phyloP scores from a whole-genome alignment of 768 basidiomycete genomes.

The Glaciozyma martinii region DNA sequence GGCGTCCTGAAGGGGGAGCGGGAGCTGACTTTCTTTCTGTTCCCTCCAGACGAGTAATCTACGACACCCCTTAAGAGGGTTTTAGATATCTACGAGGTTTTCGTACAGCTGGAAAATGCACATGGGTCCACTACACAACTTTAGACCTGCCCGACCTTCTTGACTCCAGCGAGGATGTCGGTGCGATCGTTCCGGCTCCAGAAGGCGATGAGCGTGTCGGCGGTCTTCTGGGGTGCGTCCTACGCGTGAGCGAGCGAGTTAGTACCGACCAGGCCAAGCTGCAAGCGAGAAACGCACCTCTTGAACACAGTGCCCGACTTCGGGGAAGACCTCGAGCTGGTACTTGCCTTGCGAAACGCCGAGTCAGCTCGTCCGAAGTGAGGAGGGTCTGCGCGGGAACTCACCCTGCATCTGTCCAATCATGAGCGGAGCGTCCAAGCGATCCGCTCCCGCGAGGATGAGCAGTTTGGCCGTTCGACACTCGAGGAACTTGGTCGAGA shows the following conservation, averaged over 20 bases:
- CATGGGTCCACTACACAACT: no score
- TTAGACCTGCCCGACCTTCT: conserved; percentile 50
- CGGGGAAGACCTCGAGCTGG: conserved; percentile 76
- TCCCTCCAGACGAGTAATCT: not conserved
- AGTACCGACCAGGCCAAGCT: not conserved
- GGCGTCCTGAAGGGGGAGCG: not conserved
- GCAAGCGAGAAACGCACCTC: conserved; percentile 51
- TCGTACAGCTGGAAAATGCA: no score
- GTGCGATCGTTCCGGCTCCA: conserved; percentile 80
- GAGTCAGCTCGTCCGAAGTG: not conserved
- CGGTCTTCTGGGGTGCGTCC: conserved; percentile 76
- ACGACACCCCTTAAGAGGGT: no score
- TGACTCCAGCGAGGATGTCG: conserved; percentile 48
- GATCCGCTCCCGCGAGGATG: conserved; percentile 83
- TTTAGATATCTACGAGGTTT: no score
- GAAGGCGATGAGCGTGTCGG: conserved; percentile 74
- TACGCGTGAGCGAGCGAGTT: conserved; percentile 37
- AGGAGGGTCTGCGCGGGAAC: not conserved
- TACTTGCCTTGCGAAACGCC: conserved; percentile 56
- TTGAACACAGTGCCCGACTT: conserved; percentile 88
- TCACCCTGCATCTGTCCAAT: conserved; percentile 86
- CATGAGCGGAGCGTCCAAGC: conserved; percentile 86
- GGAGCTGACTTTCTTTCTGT: not conserved
- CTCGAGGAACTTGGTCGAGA: conserved; percentile 69
- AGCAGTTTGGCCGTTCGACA: conserved; percentile 74